These are phyloP conservation scores for Penicillium sp. DNA, from an alignment of 2,329 filamentous ascomycete genomes.

Conservation along the genomic window DNA sequence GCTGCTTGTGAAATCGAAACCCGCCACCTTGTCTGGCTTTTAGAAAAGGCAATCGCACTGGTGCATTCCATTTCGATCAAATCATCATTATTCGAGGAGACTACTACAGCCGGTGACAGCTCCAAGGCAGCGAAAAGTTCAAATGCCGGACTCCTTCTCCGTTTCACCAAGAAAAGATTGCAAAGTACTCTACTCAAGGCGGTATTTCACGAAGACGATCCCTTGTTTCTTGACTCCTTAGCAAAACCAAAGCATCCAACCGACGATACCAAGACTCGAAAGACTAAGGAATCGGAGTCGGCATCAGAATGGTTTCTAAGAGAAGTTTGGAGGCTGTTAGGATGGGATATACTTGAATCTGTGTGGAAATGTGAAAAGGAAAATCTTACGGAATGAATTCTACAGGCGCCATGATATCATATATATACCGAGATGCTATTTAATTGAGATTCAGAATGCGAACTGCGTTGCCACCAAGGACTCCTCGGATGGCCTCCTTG, in stretches of 20 bases:
- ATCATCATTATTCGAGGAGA: slow-evolving; percentile 8
- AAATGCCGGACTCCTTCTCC: slow-evolving; percentile 16
- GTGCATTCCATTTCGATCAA: slow-evolving; percentile 17
- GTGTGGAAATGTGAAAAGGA: slow-evolving; percentile 9
- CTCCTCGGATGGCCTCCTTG: slow-evolving; percentile 26
- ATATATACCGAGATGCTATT: background rate
- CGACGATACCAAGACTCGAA: slow-evolving; percentile 14
- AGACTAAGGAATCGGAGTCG: slow-evolving; percentile 19
- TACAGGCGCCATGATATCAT: background rate
- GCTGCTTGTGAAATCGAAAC: slow-evolving; percentile 30
- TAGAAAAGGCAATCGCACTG: slow-evolving; percentile 28
- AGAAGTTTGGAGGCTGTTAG: slow-evolving; percentile 55
- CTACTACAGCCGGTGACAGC: background rate
- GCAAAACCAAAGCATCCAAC: slow-evolving; percentile 2
- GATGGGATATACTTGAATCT: slow-evolving; percentile 48
- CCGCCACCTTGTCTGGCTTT: slow-evolving; percentile 31
- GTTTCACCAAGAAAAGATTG: slow-evolving; percentile 26
- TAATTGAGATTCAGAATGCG: slow-evolving; percentile 37
- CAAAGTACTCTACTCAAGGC: slow-evolving; percentile 41
- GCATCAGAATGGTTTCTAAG: slow-evolving; percentile 52
- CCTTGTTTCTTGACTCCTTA: slow-evolving; percentile 23
- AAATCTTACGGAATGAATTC: slow-evolving; percentile 1
- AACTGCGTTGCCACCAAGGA: slow-evolving; percentile 44
- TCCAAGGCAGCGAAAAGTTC: background rate
- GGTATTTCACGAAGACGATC: slow-evolving; percentile 36